Base-by-base conservation (phyloP, 1,284 basidiomycete species). In the Ustilago tritici region DNA sequence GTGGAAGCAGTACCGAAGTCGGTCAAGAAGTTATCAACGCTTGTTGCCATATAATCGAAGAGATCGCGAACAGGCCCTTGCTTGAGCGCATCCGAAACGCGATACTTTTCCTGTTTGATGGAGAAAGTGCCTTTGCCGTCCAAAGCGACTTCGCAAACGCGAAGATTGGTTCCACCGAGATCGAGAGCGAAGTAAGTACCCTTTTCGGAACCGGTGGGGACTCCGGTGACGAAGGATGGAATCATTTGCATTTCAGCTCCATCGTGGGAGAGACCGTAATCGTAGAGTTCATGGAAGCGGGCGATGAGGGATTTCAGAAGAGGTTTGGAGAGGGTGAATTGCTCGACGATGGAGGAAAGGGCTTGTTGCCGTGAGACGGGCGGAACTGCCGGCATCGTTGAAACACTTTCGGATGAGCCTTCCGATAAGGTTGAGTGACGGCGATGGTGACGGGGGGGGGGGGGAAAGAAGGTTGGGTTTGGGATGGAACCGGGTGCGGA, bases 21-120 rank as follows among this genome's bases (percentile, higher is more conserved):
- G n/a, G 91, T 95, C 67, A 99, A 89, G 88, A 99, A 99, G 11
- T 92, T 91, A 85, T 96, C 94, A 36, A 99, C 95, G 8, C 93
- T 95, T 80, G 95, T 93, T 35, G 97, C 97, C 79, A 99, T 93
- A 88, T 97, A 99, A 88, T 97, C 79, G 49, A 84, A 83, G 12
- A 84, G 75, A 61, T 80, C 69, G 19, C 54, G 47, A 5, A 60
- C 71, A 12, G 80, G 81, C 0, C 83, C 83, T n/a, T 61, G 74
- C 75, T 84, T 83, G 66, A 83, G 82, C 61, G 61, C 64, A 53
- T 84, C 81, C 28, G 82, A 82, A 19, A 84, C 82, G 53, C 78
- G 79, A 79, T 82, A 83, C 65, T 84, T 84, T 59, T 83, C 75
- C 70, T 84, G 83, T 82, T 92, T 92, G 70, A 98, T 90, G 46